phyloP scores from a whole-genome alignment of 441 rosid species.

The Syzygium malaccense region DNA sequence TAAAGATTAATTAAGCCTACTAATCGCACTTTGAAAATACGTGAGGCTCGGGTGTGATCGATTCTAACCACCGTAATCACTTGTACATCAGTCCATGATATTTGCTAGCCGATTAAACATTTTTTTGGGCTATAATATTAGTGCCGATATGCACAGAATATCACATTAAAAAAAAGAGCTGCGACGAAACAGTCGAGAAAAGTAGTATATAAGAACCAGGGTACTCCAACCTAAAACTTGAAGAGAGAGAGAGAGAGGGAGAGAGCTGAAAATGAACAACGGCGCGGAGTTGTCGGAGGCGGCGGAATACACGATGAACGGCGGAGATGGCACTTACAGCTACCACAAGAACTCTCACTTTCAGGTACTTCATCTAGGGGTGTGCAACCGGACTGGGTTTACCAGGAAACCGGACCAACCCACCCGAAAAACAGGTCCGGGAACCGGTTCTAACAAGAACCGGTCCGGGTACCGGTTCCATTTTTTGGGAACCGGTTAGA shows the following conservation, averaged over 20 bases:
- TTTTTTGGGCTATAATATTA: neutral
- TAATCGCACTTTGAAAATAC: neutral
- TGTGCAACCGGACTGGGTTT: too few species aligned
- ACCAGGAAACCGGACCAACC: too few species aligned
- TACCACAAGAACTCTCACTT: constrained; percentile 15
- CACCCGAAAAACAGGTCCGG: too few species aligned
- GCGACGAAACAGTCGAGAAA: neutral
- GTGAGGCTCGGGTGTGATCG: neutral
- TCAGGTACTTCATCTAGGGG: constrained; percentile 14
- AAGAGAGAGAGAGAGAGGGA: neutral
- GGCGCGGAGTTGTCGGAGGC: neutral
- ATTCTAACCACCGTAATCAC: neutral
- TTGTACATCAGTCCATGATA: neutral
- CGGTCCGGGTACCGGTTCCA: too few species aligned
- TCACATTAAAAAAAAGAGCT: neutral
- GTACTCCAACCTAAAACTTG: neutral
- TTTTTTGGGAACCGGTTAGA: too few species aligned
- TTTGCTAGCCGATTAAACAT: neutral
- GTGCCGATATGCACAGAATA: neutral
- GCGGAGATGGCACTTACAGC: constrained; percentile 19
- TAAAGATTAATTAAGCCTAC: neutral
- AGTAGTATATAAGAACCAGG: neutral
- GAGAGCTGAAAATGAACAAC: neutral
- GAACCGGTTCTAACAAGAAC: too few species aligned
- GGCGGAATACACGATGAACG: constrained; percentile 3